These are phyloP conservation scores for Sporothrix luriei DNA, from an alignment of 2,329 filamentous ascomycete species.

Conservation along the genomic window DNA sequence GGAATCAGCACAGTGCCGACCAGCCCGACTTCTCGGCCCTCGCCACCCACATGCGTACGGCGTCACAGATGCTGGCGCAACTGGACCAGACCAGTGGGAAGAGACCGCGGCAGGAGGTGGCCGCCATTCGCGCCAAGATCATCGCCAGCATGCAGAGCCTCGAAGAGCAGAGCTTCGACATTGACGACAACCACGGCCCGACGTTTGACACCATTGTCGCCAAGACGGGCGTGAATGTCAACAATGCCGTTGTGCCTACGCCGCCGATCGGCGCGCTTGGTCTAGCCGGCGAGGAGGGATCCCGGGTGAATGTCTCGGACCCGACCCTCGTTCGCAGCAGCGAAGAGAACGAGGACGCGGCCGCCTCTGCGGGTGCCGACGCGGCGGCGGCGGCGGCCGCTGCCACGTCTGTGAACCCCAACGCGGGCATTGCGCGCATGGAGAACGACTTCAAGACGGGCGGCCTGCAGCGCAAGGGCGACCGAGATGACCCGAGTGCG, in stretches of 20 bases:
- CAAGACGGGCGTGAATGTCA: conserved; percentile 59
- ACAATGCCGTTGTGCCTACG: conserved; percentile 42
- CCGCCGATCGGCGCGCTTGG: not conserved
- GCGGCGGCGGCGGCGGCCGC: conserved; percentile 44
- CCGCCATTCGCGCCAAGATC: conserved; percentile 80
- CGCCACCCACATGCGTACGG: conserved; percentile 84
- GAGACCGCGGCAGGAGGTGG: conserved; percentile 76
- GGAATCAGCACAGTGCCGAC: conserved; percentile 58
- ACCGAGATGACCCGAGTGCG: conserved; percentile 82
- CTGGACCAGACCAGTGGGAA: conserved; percentile 79
- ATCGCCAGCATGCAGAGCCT: conserved; percentile 88
- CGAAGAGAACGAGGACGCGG: conserved; percentile 22
- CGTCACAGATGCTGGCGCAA: conserved; percentile 84
- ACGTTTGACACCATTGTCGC: conserved; percentile 84
- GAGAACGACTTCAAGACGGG: conserved; percentile 88
- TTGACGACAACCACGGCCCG: conserved; percentile 70
- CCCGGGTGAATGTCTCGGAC: not conserved
- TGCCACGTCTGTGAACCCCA: conserved; percentile 61
- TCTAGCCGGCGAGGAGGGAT: not conserved
- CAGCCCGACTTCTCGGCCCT: conserved; percentile 81
- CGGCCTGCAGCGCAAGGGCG: conserved; percentile 76
- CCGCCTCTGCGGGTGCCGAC: conserved; percentile 33
- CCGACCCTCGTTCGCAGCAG: conserved; percentile 15
- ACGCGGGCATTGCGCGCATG: conserved; percentile 79
- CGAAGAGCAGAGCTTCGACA: conserved; percentile 81